Evolutionary conservation across 495 filamentous ascomycete genomes (phyloP), one percentile per base, ranked within the genome.

Genomic region (Penicillium chermesinum): DNA sequence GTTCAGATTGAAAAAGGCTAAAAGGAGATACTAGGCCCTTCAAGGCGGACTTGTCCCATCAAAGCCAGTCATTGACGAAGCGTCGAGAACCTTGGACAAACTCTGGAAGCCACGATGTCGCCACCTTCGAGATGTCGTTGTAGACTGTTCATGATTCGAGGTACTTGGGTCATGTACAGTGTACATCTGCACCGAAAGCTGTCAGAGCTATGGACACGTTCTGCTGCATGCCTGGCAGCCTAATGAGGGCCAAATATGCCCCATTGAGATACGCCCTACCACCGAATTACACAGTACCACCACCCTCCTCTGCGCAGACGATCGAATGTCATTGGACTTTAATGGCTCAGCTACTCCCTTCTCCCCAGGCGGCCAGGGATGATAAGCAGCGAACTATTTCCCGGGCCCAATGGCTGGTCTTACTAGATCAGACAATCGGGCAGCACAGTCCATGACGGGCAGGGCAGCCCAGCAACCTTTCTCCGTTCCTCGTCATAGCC

Each of bases 161-260:
- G 38, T 30, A 14, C 27, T n/a, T n/a, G n/a, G 10, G 25, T 4
- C 6, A 30, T 14, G 44, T 38, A 38, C 46, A 41, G 4, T 10
- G 25, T 30, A 30, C 25, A 30, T 30, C 25, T 30, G 25, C 25
- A 30, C 25, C 25, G 25, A 30, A 30, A 30, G 25, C 25, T 30
- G 25, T 30, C 25, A 30, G 25, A 10, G 25, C 25, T 30, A 4
- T 33, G 30, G 15, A 38, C 56, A 16, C 49, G 33, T 18, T 49
- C 33, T 44, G 25, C 45, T 57, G 53, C 53, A 57, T 61, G 60
- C 60, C 60, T 63, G 49, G 39, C 54, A 63, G 57, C 60, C 60
- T 63, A 52, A 60, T 54, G 37, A 62, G 37, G 43, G 34, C 34
- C 48, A 38, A n/a, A 58, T 58, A 58, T 61, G 44, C 46, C 48